Conservation (phyloP, 2,329 filamentous ascomycete species). For the Dothistroma septosporum region DNA sequence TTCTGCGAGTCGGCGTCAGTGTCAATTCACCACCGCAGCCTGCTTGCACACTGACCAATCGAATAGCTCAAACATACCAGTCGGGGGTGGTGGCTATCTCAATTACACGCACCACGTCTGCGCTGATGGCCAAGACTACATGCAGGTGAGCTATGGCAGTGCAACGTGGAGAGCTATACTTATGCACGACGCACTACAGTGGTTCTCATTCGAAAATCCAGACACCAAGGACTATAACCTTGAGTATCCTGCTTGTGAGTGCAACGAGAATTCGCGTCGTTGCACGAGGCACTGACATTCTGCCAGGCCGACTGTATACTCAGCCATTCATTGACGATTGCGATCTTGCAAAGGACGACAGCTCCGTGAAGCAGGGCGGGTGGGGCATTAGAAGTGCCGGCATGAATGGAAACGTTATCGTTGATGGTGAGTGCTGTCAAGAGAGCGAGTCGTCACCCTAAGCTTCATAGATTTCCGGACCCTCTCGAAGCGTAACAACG, state of each 20-base stretch:
- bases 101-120: not conserved
- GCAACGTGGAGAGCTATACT: not conserved
- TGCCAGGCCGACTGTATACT: not conserved
- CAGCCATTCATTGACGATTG: conserved; percentile 26
- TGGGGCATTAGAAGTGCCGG: not conserved
- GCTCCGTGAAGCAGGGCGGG: conserved; percentile 1
- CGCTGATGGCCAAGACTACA: not conserved
- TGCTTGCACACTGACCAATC: too few species aligned
- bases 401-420: not conserved
- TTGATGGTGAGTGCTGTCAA: not conserved
- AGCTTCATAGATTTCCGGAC: not conserved
- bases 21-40: not conserved
- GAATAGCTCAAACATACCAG: not conserved
- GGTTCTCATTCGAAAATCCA: not conserved
- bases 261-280: not conserved
- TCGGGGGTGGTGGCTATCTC: not conserved
- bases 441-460: not conserved
- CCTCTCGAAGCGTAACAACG: not conserved
- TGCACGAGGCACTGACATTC: not conserved
- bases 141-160: not conserved
- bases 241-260: not conserved
- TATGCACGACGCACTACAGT: not conserved
- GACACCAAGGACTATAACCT: not conserved
- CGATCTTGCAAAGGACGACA: conserved; percentile 18
- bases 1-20: not conserved